Evolutionary conservation across 2,329 filamentous ascomycete genomes (phyloP), one percentile per base, ranked within the genome.

Genomic region (Byssothecium circinans): DNA sequence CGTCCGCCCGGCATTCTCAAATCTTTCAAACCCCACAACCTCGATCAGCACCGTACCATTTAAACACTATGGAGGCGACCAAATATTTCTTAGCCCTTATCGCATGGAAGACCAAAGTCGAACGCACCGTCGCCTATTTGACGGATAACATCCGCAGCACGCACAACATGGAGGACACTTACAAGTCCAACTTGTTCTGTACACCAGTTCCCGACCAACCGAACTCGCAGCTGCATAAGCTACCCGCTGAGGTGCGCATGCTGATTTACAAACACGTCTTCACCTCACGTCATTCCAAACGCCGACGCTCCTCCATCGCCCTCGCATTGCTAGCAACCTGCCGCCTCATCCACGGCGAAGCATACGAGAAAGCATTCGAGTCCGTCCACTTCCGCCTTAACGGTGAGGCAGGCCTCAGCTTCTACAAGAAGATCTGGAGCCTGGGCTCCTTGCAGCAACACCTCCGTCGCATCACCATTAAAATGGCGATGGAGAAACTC

Each of bases 281-380:
- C 41, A 18, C 18, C 4, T 5, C 10, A 27, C 22, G 32, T 17
- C 25, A 40, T 18, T 22, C 19, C 8, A 8, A 17, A 5, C 6
- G 20, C 20, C 29, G 11, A 5, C 6, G 20, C 20, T 35, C 18
- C 18, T 27, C 29, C 8, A 17, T 8, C 14, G 12, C 20, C 11
- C 33, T 52, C 12, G 36, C 44, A 1, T 27, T 52, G 2, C 33
- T 48, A 4, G 30, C 32, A 17, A 49, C 45, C 18, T 52, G 49
- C 34, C 49, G 45, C 7, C 38, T 42, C 19, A 34, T 49, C 22
- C 37, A 52, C 42, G 37, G 39, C 10, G 45, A 52, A 40, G 38
- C 45, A 22, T 22, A 49, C 29, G 11, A 17, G 8, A 5, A 30
- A 2, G 49, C 44, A 2, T 30, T 49, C 32, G 14, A 40, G 10